Evolutionary conservation across 2,329 filamentous ascomycete species (phyloP).

Genomic region (Apiospora marii): DNA sequence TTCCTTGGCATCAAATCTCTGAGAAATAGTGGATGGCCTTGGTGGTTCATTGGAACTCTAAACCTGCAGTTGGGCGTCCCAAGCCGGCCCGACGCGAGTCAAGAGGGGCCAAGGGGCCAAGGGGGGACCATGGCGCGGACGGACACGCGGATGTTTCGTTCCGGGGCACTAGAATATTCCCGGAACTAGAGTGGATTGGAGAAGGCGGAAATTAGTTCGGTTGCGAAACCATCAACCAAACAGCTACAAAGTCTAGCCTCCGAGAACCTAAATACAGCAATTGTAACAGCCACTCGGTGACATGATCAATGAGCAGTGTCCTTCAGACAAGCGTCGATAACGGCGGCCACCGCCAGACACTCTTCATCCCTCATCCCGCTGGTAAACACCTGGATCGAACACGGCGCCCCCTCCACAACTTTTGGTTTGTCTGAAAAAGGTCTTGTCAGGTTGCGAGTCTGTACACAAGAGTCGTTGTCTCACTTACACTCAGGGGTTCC

Average conservation of each 20-base stretch:
- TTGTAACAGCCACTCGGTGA: background rate
- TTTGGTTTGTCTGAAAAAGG: constrained; percentile 24
- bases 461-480: no score
- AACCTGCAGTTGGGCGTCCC: background rate
- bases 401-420: constrained; percentile 29
- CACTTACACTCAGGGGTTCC: background rate
- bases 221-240: background rate
- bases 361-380: constrained; percentile 32
- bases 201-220: no score
- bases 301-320: background rate
- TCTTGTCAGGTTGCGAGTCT: background rate
- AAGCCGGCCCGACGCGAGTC: background rate
- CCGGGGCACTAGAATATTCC: background rate
- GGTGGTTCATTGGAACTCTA: background rate
- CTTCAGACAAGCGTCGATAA: constrained; percentile 25
- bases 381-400: constrained; percentile 30
- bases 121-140: background rate
- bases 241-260: background rate
- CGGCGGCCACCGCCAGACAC: constrained; percentile 29
- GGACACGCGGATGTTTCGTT: background rate
- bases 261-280: background rate
- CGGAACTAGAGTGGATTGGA: no score
- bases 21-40: background rate
- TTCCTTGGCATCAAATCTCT: background rate
- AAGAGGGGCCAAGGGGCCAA: background rate